Percentiles rank a stretch among this genome's conserved stretches.
Evolutionary conservation across 768 basidiomycete genomes (phyloP).

Genomic region (Dioszegia aurantiaca): DNA sequence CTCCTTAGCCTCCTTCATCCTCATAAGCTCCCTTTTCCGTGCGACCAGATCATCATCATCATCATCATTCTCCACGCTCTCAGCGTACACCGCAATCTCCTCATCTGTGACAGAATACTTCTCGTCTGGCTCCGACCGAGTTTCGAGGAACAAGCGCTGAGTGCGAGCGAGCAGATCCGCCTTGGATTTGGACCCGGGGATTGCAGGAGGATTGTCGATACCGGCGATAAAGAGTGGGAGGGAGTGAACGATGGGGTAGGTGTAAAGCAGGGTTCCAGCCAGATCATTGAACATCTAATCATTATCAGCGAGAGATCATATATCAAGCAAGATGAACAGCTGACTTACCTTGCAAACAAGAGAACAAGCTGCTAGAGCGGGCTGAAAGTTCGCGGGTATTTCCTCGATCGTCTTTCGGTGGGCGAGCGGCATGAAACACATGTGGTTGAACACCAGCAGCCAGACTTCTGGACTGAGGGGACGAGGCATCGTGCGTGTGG

Average conservation of each 20-base stretch:
- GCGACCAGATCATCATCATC: background rate
- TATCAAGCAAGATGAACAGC: background rate
- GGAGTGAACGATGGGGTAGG: background rate
- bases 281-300: background rate
- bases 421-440: background rate
- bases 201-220: background rate
- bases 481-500: too few species aligned
- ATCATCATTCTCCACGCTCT: background rate
- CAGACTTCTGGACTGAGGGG: background rate
- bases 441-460: background rate
- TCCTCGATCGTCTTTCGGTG: background rate
- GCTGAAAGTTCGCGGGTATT: background rate
- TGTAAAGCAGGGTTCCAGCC: background rate
- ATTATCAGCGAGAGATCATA: background rate
- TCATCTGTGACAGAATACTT: background rate
- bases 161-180: conserved; percentile 1
- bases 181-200: background rate
- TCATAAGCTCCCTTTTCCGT: background rate
- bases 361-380: background rate
- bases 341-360: conserved; percentile 3
- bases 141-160: conserved; percentile 4
- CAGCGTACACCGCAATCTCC: background rate
- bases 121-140: background rate
- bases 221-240: background rate
- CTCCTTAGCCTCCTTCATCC: background rate